Conservation (phyloP, 2,329 filamentous ascomycete species). For the Neurospora sp. region DNA sequence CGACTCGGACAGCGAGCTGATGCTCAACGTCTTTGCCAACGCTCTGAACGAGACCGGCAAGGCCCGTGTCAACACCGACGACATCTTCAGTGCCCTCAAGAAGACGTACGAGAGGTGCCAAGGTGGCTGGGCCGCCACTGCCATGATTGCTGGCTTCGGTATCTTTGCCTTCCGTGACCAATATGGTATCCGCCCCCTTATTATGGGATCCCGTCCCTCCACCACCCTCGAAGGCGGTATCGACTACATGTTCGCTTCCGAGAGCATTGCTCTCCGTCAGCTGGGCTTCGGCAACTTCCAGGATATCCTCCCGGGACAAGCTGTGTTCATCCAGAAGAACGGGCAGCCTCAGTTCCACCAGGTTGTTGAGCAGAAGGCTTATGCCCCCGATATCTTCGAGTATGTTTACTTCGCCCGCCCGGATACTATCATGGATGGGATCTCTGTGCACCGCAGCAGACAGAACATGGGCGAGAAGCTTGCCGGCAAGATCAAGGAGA, state of each 20-base stretch:
- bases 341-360: conserved; percentile 64
- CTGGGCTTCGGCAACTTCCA: conserved; percentile 68
- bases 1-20: conserved; percentile 77
- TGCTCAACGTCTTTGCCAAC: conserved; percentile 81
- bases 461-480: conserved; percentile 81
- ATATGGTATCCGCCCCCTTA: conserved; percentile 74
- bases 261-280: conserved; percentile 74
- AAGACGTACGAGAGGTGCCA: conserved; percentile 67
- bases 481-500: conserved; percentile 59
- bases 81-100: conserved; percentile 64
- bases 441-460: conserved; percentile 74
- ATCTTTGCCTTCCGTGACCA: conserved; percentile 70
- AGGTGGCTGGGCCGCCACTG: conserved; percentile 74
- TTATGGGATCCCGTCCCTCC: conserved; percentile 65
- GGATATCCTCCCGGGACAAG: conserved; percentile 75
- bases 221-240: conserved; percentile 49
- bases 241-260: conserved; percentile 88
- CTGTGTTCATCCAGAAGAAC: conserved; percentile 77
- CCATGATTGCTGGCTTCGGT: conserved; percentile 77
- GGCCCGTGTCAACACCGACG: conserved; percentile 70
- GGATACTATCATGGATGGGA: conserved; percentile 76
- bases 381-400: conserved; percentile 81
- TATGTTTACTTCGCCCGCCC: conserved; percentile 81
- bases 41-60: conserved; percentile 79
- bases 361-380: conserved; percentile 56